Conservation (phyloP, 306 rosid species). For the Citrullus amarus region DNA sequence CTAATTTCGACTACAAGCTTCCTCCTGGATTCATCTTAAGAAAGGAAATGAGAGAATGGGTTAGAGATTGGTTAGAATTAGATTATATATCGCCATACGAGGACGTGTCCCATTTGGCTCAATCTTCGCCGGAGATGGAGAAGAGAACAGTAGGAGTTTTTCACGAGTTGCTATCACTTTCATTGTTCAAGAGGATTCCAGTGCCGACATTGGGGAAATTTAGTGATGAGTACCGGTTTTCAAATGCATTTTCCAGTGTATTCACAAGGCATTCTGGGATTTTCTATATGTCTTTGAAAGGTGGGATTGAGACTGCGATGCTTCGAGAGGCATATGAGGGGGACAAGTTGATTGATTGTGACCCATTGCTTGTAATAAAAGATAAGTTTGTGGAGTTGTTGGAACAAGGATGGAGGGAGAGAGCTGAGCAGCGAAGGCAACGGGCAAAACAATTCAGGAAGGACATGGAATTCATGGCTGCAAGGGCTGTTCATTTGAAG, state of each 20-base stretch:
- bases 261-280: conserved; percentile 82
- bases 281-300: conserved; percentile 76
- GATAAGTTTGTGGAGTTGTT: conserved; percentile 56
- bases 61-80: conserved; percentile 88
- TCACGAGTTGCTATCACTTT: conserved; percentile 59
- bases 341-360: conserved; percentile 48
- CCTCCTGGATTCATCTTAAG: conserved; percentile 60
- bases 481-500: conserved; percentile 10
- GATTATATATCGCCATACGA: conserved; percentile 62
- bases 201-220: conserved; percentile 76
- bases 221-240: conserved; percentile 62
- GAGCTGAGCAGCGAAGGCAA: conserved; percentile 32
- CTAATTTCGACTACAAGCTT: conserved; percentile 57
- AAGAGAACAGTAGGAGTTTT: conserved; percentile 39
- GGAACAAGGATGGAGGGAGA: conserved; percentile 72
- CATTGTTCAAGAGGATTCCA: conserved; percentile 57
- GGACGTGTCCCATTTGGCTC: conserved; percentile 50
- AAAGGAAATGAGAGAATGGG: conserved; percentile 90
- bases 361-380: conserved; percentile 63
- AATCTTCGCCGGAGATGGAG: conserved; percentile 62
- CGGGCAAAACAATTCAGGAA: conserved; percentile 30
- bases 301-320: conserved; percentile 70
- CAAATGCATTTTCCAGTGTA: conserved; percentile 51
- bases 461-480: conserved; percentile 36
- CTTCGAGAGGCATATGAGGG: conserved; percentile 63